Conservation (phyloP, 2,329 filamentous ascomycete genomes). For the Cladosporium sp. region DNA sequence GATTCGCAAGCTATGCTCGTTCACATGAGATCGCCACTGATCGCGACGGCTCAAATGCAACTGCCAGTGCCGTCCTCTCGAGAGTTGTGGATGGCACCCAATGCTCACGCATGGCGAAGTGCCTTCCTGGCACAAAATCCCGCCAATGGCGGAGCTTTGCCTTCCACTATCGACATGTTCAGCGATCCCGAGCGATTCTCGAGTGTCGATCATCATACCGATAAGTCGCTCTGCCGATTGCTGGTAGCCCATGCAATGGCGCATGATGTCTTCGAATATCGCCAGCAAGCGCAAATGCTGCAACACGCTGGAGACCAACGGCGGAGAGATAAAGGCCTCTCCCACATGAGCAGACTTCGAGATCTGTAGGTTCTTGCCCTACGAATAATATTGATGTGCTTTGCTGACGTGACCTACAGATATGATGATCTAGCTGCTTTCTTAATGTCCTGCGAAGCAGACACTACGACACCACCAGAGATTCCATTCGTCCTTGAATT, state of each 20-base stretch:
- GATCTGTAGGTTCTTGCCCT: constrained; percentile 14
- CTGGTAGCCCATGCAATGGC: constrained; percentile 58
- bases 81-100: constrained; percentile 61
- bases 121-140: constrained; percentile 43
- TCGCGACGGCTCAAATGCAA: constrained; percentile 64
- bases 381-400: background rate
- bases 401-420: background rate
- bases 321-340: constrained; percentile 23
- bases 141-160: constrained; percentile 34
- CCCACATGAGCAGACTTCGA: constrained; percentile 19
- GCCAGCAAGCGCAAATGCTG: constrained; percentile 40
- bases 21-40: constrained; percentile 56
- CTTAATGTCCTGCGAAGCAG: constrained; percentile 19
- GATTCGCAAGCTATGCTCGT: constrained; percentile 65
- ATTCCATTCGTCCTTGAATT: constrained; percentile 41
- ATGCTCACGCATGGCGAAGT: constrained; percentile 59
- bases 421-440: constrained; percentile 20
- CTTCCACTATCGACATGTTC: constrained; percentile 47
- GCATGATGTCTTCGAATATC: constrained; percentile 55
- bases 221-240: constrained; percentile 52
- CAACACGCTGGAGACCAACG: constrained; percentile 17
- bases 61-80: constrained; percentile 59
- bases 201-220: constrained; percentile 47
- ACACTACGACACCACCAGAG: constrained; percentile 24
- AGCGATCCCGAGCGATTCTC: constrained; percentile 16